Percentiles rank a stretch among this genome's conserved stretches.
Conservation (phyloP, 345 rosid genomes). For the Lagerstroemia speciosa region DNA sequence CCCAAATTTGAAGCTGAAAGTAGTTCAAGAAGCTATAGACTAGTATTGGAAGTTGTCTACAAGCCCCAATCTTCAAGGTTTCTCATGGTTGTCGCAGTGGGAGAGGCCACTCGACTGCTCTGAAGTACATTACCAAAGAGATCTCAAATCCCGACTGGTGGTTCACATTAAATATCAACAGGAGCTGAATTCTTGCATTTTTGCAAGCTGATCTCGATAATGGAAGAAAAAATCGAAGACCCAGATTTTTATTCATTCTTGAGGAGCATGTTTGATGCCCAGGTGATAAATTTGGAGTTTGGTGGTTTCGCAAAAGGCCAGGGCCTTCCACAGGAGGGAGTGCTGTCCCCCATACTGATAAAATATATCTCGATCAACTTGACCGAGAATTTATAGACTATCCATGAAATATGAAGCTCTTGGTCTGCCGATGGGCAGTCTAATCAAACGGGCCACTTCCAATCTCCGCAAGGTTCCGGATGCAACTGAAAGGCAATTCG, state of each 20-base stretch:
- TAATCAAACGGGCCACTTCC: slow-evolving; percentile 32
- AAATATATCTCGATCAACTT: slow-evolving; percentile 69
- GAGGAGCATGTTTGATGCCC: slow-evolving; percentile 60
- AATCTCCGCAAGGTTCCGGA: slow-evolving; percentile 75
- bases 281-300: slow-evolving; percentile 68
- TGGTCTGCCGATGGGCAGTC: slow-evolving; percentile 13
- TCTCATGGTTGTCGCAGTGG: slow-evolving; percentile 93
- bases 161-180: slow-evolving; percentile 52
- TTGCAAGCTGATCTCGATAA: slow-evolving; percentile 44
- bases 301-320: slow-evolving; percentile 90
- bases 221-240: slow-evolving; percentile 63
- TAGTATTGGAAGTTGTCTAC: slow-evolving; percentile 67
- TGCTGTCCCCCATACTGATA: slow-evolving; percentile 64
- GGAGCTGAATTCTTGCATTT: slow-evolving; percentile 38
- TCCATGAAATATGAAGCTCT: slow-evolving; percentile 81
- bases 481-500: slow-evolving; percentile 48
- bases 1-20: slow-evolving; percentile 53
- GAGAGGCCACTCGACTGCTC: slow-evolving; percentile 56
- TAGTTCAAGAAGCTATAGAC: slow-evolving; percentile 81
- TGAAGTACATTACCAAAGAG: slow-evolving; percentile 60
- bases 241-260: slow-evolving; percentile 36
- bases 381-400: slow-evolving; percentile 66
- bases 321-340: slow-evolving; percentile 96
- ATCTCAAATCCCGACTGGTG: slow-evolving; percentile 71
- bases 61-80: slow-evolving; percentile 69